Evolutionary conservation across 305 asterid species (phyloP).

Genomic region (Solanum aculeatissimum): DNA sequence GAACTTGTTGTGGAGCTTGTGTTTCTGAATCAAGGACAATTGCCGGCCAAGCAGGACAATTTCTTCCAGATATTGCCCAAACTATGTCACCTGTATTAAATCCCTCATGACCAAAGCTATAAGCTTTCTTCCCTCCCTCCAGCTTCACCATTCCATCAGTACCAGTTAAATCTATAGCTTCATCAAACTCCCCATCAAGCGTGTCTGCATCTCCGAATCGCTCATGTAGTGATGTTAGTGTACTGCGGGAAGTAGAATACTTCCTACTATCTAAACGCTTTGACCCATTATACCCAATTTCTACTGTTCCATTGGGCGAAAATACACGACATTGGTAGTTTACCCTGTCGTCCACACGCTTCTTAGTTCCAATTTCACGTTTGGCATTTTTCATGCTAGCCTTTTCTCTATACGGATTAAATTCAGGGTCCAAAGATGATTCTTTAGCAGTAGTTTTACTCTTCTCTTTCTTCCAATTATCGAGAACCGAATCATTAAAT

Average conservation of each 20-base stretch:
- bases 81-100: constrained; percentile 73
- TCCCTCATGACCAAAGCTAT: constrained; percentile 28
- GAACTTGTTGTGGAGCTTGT: constrained; percentile 82
- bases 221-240: constrained; percentile 30
- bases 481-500: constrained; percentile 85
- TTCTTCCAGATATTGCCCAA: constrained; percentile 87
- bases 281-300: constrained; percentile 33
- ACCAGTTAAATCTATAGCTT: constrained; percentile 34
- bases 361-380: constrained; percentile 24
- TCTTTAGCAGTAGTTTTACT: constrained; percentile 27
- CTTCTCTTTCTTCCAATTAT: constrained; percentile 93
- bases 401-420: constrained; percentile 39
- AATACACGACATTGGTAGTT: constrained; percentile 36
- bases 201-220: constrained; percentile 26
- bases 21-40: constrained; percentile 71
- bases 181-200: constrained; percentile 42
- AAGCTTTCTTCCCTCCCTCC: constrained; percentile 9
- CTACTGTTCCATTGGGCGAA: constrained; percentile 56
- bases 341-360: constrained; percentile 4
- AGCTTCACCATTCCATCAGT: constrained; percentile 22
- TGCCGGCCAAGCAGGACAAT: constrained; percentile 96
- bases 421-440: constrained; percentile 51
- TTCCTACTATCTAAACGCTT: constrained; percentile 22
- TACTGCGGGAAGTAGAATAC: constrained; percentile 32
- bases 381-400: constrained; percentile 25